Percentiles rank a stretch among this genome's conserved stretches.
Evolutionary conservation across 2,329 filamentous ascomycete species (phyloP).

Genomic region (Colletotrichum abscissum): DNA sequence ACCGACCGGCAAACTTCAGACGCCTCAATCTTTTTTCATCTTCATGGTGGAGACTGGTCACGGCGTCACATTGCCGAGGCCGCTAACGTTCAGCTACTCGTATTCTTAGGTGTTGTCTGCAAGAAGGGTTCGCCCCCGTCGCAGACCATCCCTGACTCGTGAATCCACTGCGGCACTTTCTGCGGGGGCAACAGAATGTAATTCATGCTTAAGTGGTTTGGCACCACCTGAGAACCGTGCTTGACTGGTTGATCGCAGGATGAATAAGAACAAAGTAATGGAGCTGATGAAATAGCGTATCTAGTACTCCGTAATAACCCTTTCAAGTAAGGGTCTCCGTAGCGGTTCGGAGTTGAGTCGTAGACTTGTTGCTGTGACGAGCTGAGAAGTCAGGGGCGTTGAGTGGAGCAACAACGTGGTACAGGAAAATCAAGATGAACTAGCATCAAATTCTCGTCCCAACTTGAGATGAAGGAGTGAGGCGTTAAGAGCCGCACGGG

Average conservation of each 20-base stretch:
- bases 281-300: not conserved
- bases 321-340: not conserved
- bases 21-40: not conserved
- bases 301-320: not conserved
- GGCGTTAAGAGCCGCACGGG: not conserved
- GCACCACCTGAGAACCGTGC: not conserved
- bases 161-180: conserved; percentile 2
- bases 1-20: not conserved
- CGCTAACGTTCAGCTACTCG: conserved; percentile 16
- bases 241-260: not conserved
- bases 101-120: not conserved
- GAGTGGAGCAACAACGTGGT: not conserved
- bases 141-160: conserved; percentile 14
- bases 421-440: not conserved
- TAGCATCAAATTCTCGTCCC: not conserved
- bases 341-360: not conserved
- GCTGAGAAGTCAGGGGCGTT: not conserved
- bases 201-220: not conserved
- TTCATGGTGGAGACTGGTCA: conserved; percentile 8
- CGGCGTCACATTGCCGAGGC: conserved; percentile 17
- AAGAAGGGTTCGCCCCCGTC: conserved; percentile 7
- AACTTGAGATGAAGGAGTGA: not conserved
- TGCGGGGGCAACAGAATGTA: not conserved
- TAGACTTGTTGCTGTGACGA: not conserved
- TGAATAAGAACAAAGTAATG: not conserved